Evolutionary conservation across 1,284 basidiomycete genomes (phyloP), one percentile per base, ranked within the genome.

Genomic region (Ceratobasidium theobromae): DNA sequence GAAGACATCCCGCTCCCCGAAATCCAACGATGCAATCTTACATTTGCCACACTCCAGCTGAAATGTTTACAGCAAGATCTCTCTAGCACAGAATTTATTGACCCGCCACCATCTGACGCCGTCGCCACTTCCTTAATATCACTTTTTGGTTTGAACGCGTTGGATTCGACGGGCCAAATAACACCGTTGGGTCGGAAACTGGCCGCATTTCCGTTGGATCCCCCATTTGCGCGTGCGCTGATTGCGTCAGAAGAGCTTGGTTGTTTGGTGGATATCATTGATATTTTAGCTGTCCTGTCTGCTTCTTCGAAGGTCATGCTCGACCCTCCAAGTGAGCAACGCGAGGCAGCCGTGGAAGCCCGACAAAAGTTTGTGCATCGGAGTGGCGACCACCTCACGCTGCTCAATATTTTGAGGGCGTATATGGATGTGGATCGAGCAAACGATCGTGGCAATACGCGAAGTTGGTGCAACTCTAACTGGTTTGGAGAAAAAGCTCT

Each of bases 331-430:
- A 71, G 74, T 71, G 49, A 72, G 58, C 86, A 88, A 67, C 62
- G 57, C 18, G 67, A 68, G 23, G 58, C 41, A 54, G 87, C 89
- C 0, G 76, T 81, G 0, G 86, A 86, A 60, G 87, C 87, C 0
- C 81, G 91, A 1, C 77, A 81, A 49, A 90, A 90, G 74, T 98
- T 98, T 74, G 81, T 86, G 12, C 91, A 94, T 74, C 78, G 85
- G 1, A 86, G 89, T 62, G 95, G 96, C 23, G 96, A 99, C 74
- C 93, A 97, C 74, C 80, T 97, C 67, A 97, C 94, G 12, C 82
- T 88, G 65, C 81, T 98, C 69, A 96, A 96, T 70, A 87, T 87
- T 3, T 82, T 93, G 53, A 83, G 86, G n/a, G 85, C 91, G 2
- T 98, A 95, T 74, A 81, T 85, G 69, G 84, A 87, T 66, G 66